Evolutionary conservation across 768 basidiomycete species (phyloP), one percentile per base, ranked within the genome.

Genomic region (Amanita muscaria): DNA sequence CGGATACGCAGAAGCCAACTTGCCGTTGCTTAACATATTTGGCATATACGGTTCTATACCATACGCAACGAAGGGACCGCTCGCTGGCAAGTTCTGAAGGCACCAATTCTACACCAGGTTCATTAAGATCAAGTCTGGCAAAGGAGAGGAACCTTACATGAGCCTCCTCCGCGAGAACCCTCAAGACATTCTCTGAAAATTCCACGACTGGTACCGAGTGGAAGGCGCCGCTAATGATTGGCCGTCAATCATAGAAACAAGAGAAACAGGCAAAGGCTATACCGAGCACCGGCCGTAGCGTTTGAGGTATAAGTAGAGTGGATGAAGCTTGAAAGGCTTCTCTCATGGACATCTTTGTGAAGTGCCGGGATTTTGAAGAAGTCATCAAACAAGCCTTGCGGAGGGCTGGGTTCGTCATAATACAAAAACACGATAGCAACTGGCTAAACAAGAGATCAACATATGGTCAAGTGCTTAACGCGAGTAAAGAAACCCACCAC

Each of bases 351-450:
- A 41, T 67, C 62, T 34, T 55, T 51, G 5, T 49, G 49, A 19
- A 64, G 24, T 12, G 51, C 43, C 1, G 68, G 67, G 25, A 74
- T 69, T 5, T 59, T 60, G 12, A 73, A 41, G 56, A 72, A 71
- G 12, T 67, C 66, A 39, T 74, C 71, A 48, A 74, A 74, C 23
- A 73, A 64, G 1, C 69, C 72, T 0, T 49, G 37, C 1, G 71
- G 73, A 3, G 67, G 64, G 0, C 55, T 62, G 4, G 76, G 75
- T 1, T 47, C 69, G 50, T 80, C 70, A 50, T 80, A 79, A 57
- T 79, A 81, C 19, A 78, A 34, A 1, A 72, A 22, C 6, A 55
- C 31, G 12, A 39, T 50, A 2, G 58, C 40, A 2, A 54, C 35
- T 7, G 57, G 45, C 57, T 54, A 39, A 48, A 46, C 24, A 52